phyloP scores from a whole-genome alignment of 805 yeast genomes.

The Zygosaccharomyces gambellarensis region DNA sequence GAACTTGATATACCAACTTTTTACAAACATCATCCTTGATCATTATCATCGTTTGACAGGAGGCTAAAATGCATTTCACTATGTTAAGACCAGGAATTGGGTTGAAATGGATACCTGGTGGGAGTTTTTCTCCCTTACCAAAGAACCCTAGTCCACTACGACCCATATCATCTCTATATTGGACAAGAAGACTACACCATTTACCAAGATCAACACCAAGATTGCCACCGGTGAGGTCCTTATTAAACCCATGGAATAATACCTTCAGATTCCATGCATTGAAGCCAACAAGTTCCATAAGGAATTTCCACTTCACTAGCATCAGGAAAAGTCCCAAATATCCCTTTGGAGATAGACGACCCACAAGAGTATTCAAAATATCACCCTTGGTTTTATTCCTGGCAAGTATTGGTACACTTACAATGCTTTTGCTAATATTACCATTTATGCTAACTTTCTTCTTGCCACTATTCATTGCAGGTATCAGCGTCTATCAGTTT shows the following conservation, averaged over 20 bases:
- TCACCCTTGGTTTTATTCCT: constrained; percentile 13
- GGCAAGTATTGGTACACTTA: constrained; percentile 14
- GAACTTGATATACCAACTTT: background rate
- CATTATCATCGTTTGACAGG: too few species aligned
- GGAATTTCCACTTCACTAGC: background rate
- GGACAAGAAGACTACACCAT: background rate
- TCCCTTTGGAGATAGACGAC: constrained; percentile 7
- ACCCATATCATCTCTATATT: background rate
- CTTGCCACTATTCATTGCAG: constrained; percentile 23
- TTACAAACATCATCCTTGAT: background rate
- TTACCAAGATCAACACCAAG: background rate
- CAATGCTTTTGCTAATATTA: constrained; percentile 13
- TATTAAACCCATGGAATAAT: background rate
- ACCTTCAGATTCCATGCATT: background rate
- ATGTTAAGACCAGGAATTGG: constrained; percentile 4
- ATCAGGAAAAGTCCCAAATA: background rate
- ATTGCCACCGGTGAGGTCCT: background rate
- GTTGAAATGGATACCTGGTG: background rate
- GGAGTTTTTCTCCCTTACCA: background rate
- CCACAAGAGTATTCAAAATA: constrained; percentile 11
- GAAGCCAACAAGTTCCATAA: background rate
- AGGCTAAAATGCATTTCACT: background rate
- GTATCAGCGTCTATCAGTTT: constrained; percentile 22
- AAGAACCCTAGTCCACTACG: background rate
- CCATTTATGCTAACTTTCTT: constrained; percentile 20